Evolutionary conservation across 2,329 filamentous ascomycete genomes (phyloP).

Genomic region (Aspergillus fumigatiaffinis): DNA sequence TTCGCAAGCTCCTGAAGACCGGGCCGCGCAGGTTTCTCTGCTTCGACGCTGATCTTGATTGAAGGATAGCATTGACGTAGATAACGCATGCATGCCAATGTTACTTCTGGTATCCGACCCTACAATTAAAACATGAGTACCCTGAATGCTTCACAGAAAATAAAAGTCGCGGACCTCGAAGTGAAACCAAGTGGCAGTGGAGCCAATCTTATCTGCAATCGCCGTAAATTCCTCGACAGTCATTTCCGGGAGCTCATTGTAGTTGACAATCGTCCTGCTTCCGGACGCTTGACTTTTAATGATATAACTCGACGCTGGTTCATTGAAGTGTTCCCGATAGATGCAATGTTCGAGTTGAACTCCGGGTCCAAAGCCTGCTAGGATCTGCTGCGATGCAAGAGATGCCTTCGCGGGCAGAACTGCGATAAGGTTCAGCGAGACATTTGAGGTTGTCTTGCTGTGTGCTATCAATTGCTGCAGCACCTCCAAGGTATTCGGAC

Average conservation of each 20-base stretch:
- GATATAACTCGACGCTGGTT: slow-evolving; percentile 67
- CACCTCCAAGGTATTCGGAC: slow-evolving; percentile 67
- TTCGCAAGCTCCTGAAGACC: slow-evolving; percentile 58
- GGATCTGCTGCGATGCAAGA: slow-evolving; percentile 50
- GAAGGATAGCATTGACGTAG: slow-evolving; percentile 47
- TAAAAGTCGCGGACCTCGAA: slow-evolving; percentile 56
- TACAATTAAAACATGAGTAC: slow-evolving; percentile 12
- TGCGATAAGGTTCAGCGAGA: slow-evolving; percentile 37
- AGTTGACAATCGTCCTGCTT: slow-evolving; percentile 67
- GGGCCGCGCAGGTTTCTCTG: slow-evolving; percentile 64
- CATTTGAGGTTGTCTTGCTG: slow-evolving; percentile 1
- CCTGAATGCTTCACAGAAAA: neutral
- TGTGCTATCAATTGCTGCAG: slow-evolving; percentile 57
- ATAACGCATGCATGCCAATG: slow-evolving; percentile 55
- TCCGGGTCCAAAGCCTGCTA: slow-evolving; percentile 49
- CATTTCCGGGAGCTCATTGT: slow-evolving; percentile 67
- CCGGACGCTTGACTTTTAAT: slow-evolving; percentile 57
- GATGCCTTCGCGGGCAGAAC: slow-evolving; percentile 54
- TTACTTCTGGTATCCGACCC: slow-evolving; percentile 63
- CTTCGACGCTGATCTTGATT: slow-evolving; percentile 62
- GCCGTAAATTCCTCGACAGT: slow-evolving; percentile 55
- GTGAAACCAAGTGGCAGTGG: slow-evolving; percentile 59
- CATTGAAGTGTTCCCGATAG: slow-evolving; percentile 51
- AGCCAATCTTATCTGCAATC: slow-evolving; percentile 39
- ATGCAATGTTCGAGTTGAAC: slow-evolving; percentile 57